Evolutionary conservation across 2,329 filamentous ascomycete species (phyloP), one percentile per base, ranked within the genome.

Genomic region (Ceratocystis harringtonii): DNA sequence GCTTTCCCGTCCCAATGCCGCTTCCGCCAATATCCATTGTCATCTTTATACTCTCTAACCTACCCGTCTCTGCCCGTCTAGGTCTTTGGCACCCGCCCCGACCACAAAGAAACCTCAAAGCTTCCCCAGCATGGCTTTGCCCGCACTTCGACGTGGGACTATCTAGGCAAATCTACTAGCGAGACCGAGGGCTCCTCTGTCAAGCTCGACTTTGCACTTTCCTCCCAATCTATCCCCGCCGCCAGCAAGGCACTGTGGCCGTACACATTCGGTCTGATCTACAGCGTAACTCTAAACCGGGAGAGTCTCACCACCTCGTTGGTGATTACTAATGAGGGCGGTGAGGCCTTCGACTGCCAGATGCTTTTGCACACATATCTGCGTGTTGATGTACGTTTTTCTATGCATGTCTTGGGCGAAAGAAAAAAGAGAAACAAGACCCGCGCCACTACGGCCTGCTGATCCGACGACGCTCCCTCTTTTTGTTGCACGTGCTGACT

Each of bases 101-200:
- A 86, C 70, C 86, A 92, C 74, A 84, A 87, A 69, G 81, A 88
- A n/a, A 94, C 90, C 32, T 84, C 84, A 63, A 78, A 83, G 69
- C 87, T 99, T 30, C 87, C 92, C 2, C 92, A 96, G 77, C 94
- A 97, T 78, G 94, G 94, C 70, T 95, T 99, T 76, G 94, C 92
- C 48, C 90, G 94, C 71, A 92, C 84, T 72, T 89, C 87, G 58
- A 83, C 83, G 68, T 99, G 94, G 94, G 92, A 97, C 75, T 96
- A 94, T 74, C 81, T 99, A 63, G 92, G 92, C 72, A 95, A 92
- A 77, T 90, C 87, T 55, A 77, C 78, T 64, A 78, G 76, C 69
- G 77, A 78, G 73, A 70, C 76, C 75, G 67, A 76, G 70, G 66
- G 75, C 75, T 70, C 68, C 81, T 86, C 85, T 61, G 86, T 97